Conservation (phyloP, 148 eudicot genomes). For the Cornus kousa region DNA sequence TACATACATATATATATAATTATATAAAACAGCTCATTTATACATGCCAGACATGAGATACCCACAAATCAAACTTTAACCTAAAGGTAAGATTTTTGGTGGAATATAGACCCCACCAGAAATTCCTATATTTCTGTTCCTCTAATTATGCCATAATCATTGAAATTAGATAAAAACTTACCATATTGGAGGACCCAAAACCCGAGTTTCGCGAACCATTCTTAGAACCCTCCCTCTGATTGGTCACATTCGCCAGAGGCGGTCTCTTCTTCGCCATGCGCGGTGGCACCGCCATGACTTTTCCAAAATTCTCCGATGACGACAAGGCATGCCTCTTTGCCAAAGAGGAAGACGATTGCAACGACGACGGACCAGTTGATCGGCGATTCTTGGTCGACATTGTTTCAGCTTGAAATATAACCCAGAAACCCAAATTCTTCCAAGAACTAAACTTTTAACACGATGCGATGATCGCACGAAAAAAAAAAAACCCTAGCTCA, state of each 20-base stretch:
- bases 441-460: neutral
- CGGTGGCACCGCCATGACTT: neutral
- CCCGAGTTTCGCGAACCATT: constrained; percentile 16
- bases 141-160: neutral
- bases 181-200: constrained; percentile 37
- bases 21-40: neutral
- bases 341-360: neutral
- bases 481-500: too few relatives aligned
- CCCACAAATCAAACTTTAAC: neutral
- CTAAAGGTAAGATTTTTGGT: too few relatives aligned
- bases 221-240: neutral
- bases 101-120: too few relatives aligned
- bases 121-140: too few relatives aligned
- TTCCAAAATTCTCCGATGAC: constrained; percentile 4
- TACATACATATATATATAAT: too few relatives aligned
- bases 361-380: neutral
- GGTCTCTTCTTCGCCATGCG: neutral
- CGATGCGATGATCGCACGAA: too few relatives aligned
- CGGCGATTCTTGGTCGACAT: constrained; percentile 3
- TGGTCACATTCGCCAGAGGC: neutral
- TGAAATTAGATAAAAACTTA: constrained; percentile 15
- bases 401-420: neutral
- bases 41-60: neutral
- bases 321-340: constrained; percentile 39
- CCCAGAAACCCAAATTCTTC: neutral